phyloP scores from a whole-genome alignment of 2,329 filamentous ascomycete species.

The Aureobasidium namibiae region DNA sequence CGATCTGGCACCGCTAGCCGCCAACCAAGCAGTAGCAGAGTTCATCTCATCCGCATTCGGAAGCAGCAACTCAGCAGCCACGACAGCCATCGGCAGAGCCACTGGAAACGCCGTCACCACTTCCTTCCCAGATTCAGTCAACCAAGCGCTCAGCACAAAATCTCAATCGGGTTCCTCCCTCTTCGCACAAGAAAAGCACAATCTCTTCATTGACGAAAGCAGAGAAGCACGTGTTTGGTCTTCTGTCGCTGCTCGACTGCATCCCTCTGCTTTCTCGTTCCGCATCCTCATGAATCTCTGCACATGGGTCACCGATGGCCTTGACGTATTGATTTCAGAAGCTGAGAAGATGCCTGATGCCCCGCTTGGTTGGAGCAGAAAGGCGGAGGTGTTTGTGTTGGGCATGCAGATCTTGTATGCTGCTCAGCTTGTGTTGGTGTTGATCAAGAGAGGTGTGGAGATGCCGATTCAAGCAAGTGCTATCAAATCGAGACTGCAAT shows the following conservation, averaged over 20 bases:
- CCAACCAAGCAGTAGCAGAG: conserved; percentile 32
- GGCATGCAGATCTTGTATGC: conserved; percentile 39
- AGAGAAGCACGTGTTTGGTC: conserved; percentile 66
- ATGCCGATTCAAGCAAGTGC: conserved; percentile 18
- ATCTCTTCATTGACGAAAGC: conserved; percentile 81
- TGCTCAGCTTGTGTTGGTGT: conserved; percentile 30
- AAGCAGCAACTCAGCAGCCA: neutral
- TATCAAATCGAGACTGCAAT: conserved; percentile 23
- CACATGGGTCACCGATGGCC: conserved; percentile 45
- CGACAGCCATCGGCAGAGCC: conserved; percentile 6
- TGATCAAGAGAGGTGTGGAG: conserved; percentile 14
- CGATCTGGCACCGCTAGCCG: conserved; percentile 41
- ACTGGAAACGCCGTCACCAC: conserved; percentile 4
- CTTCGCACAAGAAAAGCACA: conserved; percentile 86
- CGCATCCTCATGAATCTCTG: conserved; percentile 18
- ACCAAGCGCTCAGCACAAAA: conserved; percentile 25
- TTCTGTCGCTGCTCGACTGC: conserved; percentile 35
- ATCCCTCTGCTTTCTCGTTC: conserved; percentile 18
- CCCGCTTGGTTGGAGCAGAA: conserved; percentile 64
- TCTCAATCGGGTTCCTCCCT: conserved; percentile 53
- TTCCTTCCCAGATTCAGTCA: conserved; percentile 18
- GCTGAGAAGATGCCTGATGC: conserved; percentile 45
- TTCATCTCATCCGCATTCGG: conserved; percentile 22
- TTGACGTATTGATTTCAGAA: conserved; percentile 36
- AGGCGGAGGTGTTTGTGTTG: conserved; percentile 58